These are phyloP conservation scores for Penicillium desertorum DNA, from an alignment of 495 filamentous ascomycete genomes.

Conservation along the genomic window DNA sequence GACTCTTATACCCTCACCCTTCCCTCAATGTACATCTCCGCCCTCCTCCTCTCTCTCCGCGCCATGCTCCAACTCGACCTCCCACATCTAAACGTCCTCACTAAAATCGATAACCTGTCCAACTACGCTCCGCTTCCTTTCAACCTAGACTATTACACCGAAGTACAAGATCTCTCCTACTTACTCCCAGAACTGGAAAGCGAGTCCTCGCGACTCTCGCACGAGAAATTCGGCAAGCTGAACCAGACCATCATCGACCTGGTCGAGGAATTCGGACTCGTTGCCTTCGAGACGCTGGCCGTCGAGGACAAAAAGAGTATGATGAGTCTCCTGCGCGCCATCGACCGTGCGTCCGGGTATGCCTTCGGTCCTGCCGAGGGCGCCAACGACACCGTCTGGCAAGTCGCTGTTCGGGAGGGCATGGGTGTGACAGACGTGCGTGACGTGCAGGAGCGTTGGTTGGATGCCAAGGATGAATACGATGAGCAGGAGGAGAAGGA, in stretches of 20 bases:
- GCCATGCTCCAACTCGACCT: constrained; percentile 98
- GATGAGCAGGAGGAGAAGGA: constrained; percentile 75
- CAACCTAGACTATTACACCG: constrained; percentile 94
- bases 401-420: constrained; percentile 88
- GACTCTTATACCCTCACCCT: constrained; percentile 89
- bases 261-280: constrained; percentile 83
- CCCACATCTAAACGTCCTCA: constrained; percentile 90
- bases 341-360: constrained; percentile 90
- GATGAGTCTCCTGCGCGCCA: constrained; percentile 81
- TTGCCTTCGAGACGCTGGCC: constrained; percentile 88
- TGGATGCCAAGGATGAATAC: constrained; percentile 83
- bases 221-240: constrained; percentile 73
- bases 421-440: constrained; percentile 71
- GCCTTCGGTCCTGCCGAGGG: constrained; percentile 90
- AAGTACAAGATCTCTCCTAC: constrained; percentile 89
- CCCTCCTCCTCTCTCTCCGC: constrained; percentile 85
- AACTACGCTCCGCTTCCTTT: constrained; percentile 82
- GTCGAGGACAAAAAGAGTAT: constrained; percentile 96
- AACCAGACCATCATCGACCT: constrained; percentile 85
- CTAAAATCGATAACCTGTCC: constrained; percentile 90
- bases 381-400: constrained; percentile 91
- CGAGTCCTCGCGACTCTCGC: constrained; percentile 55
- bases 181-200: constrained; percentile 74
- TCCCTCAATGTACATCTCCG: constrained; percentile 91
- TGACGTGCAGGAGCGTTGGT: constrained; percentile 93